These are phyloP conservation scores for Leptomonas pyrrhocoris DNA, from an alignment of 208 protist genomes.

Conservation along the genomic window DNA sequence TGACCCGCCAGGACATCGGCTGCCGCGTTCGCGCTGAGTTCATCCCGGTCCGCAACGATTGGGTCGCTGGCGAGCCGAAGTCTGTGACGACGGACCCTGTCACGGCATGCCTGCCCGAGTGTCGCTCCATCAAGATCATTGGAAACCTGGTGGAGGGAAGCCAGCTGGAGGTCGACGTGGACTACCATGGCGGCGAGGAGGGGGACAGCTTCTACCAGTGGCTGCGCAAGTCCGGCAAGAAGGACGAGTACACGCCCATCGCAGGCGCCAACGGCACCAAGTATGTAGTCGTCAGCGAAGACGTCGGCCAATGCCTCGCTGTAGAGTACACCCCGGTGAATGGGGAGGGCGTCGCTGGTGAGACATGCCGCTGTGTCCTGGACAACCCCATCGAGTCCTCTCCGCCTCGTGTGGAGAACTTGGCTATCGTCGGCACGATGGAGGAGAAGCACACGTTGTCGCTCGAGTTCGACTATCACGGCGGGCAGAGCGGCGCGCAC, in stretches of 20 bases:
- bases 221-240: conserved; percentile 74
- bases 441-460: conserved; percentile 75
- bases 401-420: conserved; percentile 54
- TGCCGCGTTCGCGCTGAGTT: conserved; percentile 88
- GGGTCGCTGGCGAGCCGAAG: conserved; percentile 85
- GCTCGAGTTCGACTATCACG: conserved; percentile 83
- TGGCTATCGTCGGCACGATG: conserved; percentile 76
- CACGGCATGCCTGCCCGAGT: conserved; percentile 71
- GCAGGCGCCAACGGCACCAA: conserved; percentile 74
- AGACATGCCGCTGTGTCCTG: conserved; percentile 90
- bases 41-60: conserved; percentile 89
- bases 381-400: conserved; percentile 85
- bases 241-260: conserved; percentile 80
- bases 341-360: conserved; percentile 78
- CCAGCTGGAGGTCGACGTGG: conserved; percentile 77
- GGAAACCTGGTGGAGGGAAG: conserved; percentile 87
- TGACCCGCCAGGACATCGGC: conserved; percentile 80
- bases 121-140: conserved; percentile 91
- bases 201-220: conserved; percentile 91
- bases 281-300: conserved; percentile 80
- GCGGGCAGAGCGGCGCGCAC: conserved; percentile 79
- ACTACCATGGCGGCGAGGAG: conserved; percentile 88
- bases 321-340: conserved; percentile 93
- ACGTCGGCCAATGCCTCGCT: conserved; percentile 87
- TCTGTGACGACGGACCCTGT: conserved; percentile 70